phyloP scores from a whole-genome alignment of 345 rosid species.

The Populus deltoides region DNA sequence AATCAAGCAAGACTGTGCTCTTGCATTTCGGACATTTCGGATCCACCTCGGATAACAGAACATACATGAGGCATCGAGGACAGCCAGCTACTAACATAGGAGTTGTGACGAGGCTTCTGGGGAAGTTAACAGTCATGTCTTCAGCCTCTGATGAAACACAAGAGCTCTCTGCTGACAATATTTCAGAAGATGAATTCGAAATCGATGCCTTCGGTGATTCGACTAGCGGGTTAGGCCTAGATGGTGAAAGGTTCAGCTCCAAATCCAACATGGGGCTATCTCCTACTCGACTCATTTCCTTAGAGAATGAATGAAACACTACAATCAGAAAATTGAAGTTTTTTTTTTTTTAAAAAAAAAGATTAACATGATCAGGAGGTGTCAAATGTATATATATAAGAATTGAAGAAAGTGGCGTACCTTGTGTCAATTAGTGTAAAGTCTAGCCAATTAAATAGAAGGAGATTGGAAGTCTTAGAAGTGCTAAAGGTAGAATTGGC shows the following conservation, averaged over 20 bases:
- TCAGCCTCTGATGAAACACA: slow-evolving; percentile 43
- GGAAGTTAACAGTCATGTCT: not conserved
- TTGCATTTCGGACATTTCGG: slow-evolving; percentile 61
- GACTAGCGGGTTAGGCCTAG: slow-evolving; percentile 7
- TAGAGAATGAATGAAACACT: not conserved
- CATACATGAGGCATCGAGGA: slow-evolving; percentile 58
- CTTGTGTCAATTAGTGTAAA: not conserved
- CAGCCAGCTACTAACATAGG: slow-evolving; percentile 56
- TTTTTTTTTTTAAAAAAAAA: not conserved
- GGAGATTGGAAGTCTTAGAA: not conserved
- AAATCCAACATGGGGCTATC: slow-evolving; percentile 36
- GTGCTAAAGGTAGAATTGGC: not conserved
- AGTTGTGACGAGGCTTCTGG: slow-evolving; percentile 16
- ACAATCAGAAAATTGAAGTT: not conserved
- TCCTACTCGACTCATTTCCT: slow-evolving; percentile 27
- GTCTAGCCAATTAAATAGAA: too few species aligned
- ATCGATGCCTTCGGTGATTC: slow-evolving; percentile 15
- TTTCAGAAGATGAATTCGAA: slow-evolving; percentile 19
- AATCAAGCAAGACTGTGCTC: slow-evolving; percentile 50
- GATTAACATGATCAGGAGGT: not conserved
- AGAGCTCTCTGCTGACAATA: slow-evolving; percentile 32
- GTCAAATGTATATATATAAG: not conserved
- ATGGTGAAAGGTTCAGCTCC: slow-evolving; percentile 48
- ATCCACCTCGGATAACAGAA: slow-evolving; percentile 50
- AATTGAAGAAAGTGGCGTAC: not conserved